These are phyloP conservation scores for Wickerhamomyces hampshirensis DNA, from an alignment of 805 yeast genomes.

Conservation along the genomic window DNA sequence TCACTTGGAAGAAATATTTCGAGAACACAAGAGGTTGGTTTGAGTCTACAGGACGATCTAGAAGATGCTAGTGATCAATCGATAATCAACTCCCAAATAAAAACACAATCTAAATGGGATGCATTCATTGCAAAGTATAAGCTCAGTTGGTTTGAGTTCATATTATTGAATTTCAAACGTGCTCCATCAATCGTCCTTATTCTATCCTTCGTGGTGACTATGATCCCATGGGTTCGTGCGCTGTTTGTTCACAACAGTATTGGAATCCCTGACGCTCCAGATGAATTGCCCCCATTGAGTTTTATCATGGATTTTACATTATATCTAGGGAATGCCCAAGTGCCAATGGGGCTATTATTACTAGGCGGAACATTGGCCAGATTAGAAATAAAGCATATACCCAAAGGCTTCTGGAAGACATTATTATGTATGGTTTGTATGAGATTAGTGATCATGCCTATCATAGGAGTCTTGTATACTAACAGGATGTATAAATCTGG, in stretches of 20 bases:
- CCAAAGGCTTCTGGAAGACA: slow-evolving; percentile 68
- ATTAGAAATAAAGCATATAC: slow-evolving; percentile 52
- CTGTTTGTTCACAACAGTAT: slow-evolving; percentile 50
- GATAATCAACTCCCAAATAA: not conserved
- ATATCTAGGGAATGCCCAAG: slow-evolving; percentile 82
- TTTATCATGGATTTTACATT: slow-evolving; percentile 77
- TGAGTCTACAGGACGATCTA: slow-evolving; percentile 8
- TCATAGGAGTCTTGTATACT: slow-evolving; percentile 67
- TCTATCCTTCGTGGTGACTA: slow-evolving; percentile 56
- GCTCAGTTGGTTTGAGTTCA: slow-evolving; percentile 31
- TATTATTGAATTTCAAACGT: slow-evolving; percentile 48
- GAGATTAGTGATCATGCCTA: slow-evolving; percentile 68
- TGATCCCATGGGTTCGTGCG: slow-evolving; percentile 85
- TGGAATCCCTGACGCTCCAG: slow-evolving; percentile 74
- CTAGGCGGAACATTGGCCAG: slow-evolving; percentile 88
- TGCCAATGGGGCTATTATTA: slow-evolving; percentile 78
- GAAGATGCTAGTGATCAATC: not conserved
- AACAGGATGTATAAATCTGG: slow-evolving; percentile 57
- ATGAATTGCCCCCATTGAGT: slow-evolving; percentile 74
- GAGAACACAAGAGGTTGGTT: slow-evolving; percentile 18
- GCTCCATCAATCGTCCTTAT: slow-evolving; percentile 76
- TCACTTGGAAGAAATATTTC: slow-evolving; percentile 16
- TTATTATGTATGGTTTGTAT: slow-evolving; percentile 51
- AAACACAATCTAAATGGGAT: slow-evolving; percentile 7
- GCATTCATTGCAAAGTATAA: slow-evolving; percentile 24